Evolutionary conservation across 129 eudicot genomes (phyloP).

Genomic region (Ambrosia trifida): DNA sequence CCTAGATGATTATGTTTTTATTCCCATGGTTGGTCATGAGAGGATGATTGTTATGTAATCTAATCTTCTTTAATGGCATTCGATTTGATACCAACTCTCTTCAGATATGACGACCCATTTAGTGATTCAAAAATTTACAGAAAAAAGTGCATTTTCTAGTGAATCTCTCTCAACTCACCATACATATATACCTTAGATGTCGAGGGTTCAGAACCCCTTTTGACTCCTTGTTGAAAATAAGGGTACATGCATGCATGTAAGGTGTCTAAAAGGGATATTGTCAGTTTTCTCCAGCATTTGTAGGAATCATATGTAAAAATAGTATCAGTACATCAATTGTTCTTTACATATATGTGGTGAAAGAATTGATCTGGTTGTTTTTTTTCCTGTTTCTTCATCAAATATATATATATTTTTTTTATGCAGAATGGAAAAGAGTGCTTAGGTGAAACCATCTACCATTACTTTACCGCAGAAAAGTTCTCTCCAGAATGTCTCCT

Average conservation of each 20-base stretch:
- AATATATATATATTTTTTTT: constrained; percentile 9
- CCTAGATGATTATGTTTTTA: background rate
- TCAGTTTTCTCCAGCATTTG: background rate
- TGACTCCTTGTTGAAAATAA: background rate
- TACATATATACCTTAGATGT: background rate
- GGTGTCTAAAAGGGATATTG: background rate
- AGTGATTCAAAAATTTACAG: background rate
- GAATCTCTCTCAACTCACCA: constrained; percentile 11
- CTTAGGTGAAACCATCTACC: constrained; percentile 77
- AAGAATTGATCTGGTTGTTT: background rate
- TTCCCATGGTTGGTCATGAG: constrained; percentile 3
- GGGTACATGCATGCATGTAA: background rate
- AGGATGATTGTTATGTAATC: constrained; percentile 6
- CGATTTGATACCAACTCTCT: too few relatives aligned
- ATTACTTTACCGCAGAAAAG: constrained; percentile 75
- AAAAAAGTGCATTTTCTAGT: background rate
- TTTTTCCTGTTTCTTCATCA: background rate
- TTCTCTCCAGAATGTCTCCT: constrained; percentile 87
- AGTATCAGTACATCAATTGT: background rate
- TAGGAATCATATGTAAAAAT: background rate
- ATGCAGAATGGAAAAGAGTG: constrained; percentile 84
- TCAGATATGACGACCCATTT: too few relatives aligned
- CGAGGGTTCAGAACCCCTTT: background rate
- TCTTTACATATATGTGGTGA: too few relatives aligned
- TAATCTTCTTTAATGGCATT: too few relatives aligned